A percentile compares a stretch with the other conserved stretches of the same genome.
These are phyloP conservation scores for Alternaria solani DNA, from an alignment of 2,329 filamentous ascomycete genomes.

Conservation along the genomic window DNA sequence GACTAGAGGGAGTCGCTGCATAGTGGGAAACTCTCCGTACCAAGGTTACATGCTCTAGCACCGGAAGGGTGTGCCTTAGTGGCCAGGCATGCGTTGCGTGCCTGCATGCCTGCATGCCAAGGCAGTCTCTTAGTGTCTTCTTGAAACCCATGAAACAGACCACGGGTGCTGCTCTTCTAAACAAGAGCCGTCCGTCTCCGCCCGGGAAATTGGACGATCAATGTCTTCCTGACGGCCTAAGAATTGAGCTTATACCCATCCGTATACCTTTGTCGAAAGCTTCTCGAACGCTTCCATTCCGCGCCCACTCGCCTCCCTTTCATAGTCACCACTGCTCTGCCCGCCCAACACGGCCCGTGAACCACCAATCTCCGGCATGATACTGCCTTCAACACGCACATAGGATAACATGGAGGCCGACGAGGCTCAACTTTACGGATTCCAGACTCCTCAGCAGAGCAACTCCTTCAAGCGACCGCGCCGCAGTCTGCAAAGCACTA, in stretches of 20 bases:
- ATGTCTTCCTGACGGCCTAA: constrained; percentile 50
- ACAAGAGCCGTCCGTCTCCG: constrained; percentile 50
- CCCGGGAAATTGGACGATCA: constrained; percentile 53
- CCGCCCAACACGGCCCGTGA: constrained; percentile 42
- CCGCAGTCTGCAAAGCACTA: constrained; percentile 49
- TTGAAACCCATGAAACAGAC: constrained; percentile 32
- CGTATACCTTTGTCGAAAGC: constrained; percentile 44
- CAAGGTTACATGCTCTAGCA: constrained; percentile 43
- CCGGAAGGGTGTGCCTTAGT: constrained; percentile 31
- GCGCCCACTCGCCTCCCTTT: constrained; percentile 37
- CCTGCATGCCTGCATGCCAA: constrained; percentile 49
- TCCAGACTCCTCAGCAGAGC: constrained; percentile 45
- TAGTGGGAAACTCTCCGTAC: constrained; percentile 33
- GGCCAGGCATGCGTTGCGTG: constrained; percentile 18
- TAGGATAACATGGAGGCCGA: constrained; percentile 50
- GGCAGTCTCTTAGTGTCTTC: constrained; percentile 35
- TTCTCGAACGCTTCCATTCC: constrained; percentile 48
- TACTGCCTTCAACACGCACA: constrained; percentile 38
- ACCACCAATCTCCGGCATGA: constrained; percentile 49
- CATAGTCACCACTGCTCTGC: constrained; percentile 35
- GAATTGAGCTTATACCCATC: constrained; percentile 43
- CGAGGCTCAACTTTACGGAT: constrained; percentile 48
- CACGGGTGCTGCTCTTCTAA: constrained; percentile 39
- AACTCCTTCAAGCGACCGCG: constrained; percentile 50
- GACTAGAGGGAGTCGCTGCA: constrained; percentile 24